A percentile compares a stretch with the other conserved stretches of the same genome.
Evolutionary conservation across 306 rosid species (phyloP).

Genomic region (Crotalaria pallida): DNA sequence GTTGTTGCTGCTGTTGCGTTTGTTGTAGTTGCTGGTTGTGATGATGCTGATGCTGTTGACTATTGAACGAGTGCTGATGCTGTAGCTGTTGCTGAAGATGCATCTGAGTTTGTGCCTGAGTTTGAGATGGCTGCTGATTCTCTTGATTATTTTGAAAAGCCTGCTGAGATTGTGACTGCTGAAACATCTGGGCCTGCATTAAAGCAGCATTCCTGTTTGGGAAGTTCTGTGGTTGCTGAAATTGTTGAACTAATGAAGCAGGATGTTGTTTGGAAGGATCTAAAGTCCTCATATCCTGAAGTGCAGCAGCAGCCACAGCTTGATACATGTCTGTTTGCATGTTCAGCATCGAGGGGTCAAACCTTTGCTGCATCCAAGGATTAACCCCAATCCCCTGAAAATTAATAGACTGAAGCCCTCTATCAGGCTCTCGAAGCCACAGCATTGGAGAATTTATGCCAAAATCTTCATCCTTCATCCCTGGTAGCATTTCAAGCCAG

Average conservation of each 20-base stretch:
- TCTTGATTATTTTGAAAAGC: conserved; percentile 56
- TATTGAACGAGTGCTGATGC: conserved; percentile 53
- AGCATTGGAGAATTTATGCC: conserved; percentile 68
- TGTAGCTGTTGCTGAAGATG: conserved; percentile 63
- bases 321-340: conserved; percentile 85
- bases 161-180: conserved; percentile 66
- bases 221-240: conserved; percentile 71
- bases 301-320: conserved; percentile 89
- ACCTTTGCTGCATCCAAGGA: conserved; percentile 93
- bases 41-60: conserved; percentile 43
- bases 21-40: conserved; percentile 29
- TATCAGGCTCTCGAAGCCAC: conserved; percentile 80
- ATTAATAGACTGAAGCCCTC: conserved; percentile 74
- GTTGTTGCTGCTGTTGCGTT: no score
- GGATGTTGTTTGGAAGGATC: conserved; percentile 70
- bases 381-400: conserved; percentile 73
- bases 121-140: conserved; percentile 46
- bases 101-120: conserved; percentile 47
- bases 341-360: conserved; percentile 72
- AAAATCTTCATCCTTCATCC: conserved; percentile 80
- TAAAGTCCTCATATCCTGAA: conserved; percentile 74
- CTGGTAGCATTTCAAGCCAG: conserved; percentile 34
- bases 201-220: conserved; percentile 59
- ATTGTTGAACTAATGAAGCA: conserved; percentile 68
- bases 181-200: conserved; percentile 79